Evolutionary conservation across 352 stramenopile species (phyloP).

Genomic region (Phytophthora ramorum): DNA sequence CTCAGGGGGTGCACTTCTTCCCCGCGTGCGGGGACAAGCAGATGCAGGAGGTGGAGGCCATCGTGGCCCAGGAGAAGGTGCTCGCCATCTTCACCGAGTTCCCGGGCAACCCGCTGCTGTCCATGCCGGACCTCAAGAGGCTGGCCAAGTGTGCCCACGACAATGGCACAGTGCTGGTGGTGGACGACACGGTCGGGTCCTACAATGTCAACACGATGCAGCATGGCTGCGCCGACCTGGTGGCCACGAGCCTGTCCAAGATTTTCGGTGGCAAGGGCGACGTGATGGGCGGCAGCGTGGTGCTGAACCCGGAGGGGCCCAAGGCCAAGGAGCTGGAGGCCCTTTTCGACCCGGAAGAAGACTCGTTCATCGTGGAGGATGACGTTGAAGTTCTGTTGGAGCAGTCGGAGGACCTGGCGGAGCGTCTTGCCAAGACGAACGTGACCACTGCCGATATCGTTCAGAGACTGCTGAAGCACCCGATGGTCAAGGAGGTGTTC

Average conservation of each 20-base stretch:
- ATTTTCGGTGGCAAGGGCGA: constrained; percentile 92
- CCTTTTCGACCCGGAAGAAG: constrained; percentile 38
- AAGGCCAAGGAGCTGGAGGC: constrained; percentile 53
- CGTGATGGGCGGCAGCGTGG: constrained; percentile 92
- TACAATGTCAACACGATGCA: constrained; percentile 93
- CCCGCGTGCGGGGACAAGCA: constrained; percentile 72
- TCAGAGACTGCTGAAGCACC: constrained; percentile 70
- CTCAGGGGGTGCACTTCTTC: constrained; percentile 91
- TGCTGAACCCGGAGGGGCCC: constrained; percentile 80
- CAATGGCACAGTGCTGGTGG: constrained; percentile 86
- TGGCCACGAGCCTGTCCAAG: constrained; percentile 94
- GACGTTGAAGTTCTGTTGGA: constrained; percentile 63
- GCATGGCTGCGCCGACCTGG: constrained; percentile 79
- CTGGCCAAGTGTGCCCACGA: constrained; percentile 86
- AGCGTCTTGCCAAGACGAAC: constrained; percentile 85
- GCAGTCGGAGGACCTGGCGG: constrained; percentile 68
- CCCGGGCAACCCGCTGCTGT: constrained; percentile 92
- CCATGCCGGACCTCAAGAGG: constrained; percentile 80
- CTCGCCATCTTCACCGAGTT: constrained; percentile 94
- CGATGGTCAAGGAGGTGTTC: constrained; percentile 85
- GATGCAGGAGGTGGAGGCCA: constrained; percentile 65
- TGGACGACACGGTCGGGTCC: constrained; percentile 92
- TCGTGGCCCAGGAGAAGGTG: constrained; percentile 77
- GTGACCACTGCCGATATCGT: constrained; percentile 75
- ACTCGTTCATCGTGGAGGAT: constrained; percentile 71